Percentiles rank a stretch among this genome's conserved stretches.
These are phyloP conservation scores for Nakazawaea ernobii DNA, from an alignment of 805 yeast genomes.

Conservation along the genomic window DNA sequence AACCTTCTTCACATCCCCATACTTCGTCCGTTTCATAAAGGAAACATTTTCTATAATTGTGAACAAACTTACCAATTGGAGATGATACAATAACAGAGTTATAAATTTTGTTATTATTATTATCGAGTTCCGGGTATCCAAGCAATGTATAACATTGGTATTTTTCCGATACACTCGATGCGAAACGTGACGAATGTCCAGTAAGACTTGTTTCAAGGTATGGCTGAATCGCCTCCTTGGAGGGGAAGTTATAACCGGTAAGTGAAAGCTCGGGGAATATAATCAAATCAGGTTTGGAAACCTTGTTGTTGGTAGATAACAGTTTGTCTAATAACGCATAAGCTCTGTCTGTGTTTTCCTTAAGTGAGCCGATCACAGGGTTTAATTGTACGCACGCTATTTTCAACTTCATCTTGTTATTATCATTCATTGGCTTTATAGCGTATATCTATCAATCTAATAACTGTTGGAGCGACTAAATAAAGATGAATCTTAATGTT, in stretches of 20 bases:
- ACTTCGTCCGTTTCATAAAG: conserved; percentile 71
- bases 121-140: conserved; percentile 69
- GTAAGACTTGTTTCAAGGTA: conserved; percentile 42
- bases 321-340: conserved; percentile 30
- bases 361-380: conserved; percentile 55
- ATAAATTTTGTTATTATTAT: conserved; percentile 31
- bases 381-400: conserved; percentile 67
- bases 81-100: conserved; percentile 68
- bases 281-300: conserved; percentile 49
- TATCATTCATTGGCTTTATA: conserved; percentile 7
- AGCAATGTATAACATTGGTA: conserved; percentile 62
- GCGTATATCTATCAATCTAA: no score
- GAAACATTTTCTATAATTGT: conserved; percentile 71
- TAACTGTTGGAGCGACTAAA: no score
- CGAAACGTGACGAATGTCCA: conserved; percentile 53
- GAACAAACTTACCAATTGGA: conserved; percentile 51
- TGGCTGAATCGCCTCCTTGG: conserved; percentile 44
- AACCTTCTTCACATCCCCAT: conserved; percentile 80
- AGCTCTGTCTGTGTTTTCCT: conserved; percentile 47
- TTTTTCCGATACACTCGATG: conserved; percentile 41
- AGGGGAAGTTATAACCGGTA: conserved; percentile 72
- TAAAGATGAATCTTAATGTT: no score
- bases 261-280: conserved; percentile 81
- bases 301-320: conserved; percentile 16
- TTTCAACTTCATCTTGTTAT: conserved; percentile 36